Evolutionary conservation across 495 filamentous ascomycete species (phyloP).

Genomic region (Geopyxis carbonaria): DNA sequence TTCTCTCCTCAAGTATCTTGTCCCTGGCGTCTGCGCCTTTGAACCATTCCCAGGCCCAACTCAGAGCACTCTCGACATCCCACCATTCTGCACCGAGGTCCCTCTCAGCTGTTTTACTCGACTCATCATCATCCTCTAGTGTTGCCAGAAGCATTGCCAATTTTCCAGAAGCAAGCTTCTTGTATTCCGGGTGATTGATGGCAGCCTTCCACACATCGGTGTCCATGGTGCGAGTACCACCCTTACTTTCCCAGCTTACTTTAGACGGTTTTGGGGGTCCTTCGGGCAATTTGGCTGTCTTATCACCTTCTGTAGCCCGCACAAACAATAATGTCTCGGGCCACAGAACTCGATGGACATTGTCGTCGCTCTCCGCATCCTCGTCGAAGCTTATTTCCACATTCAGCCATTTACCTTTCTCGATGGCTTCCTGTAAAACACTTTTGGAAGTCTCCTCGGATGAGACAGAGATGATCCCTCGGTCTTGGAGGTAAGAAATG

Average conservation of each 20-base stretch:
- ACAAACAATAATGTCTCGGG: constrained; percentile 21
- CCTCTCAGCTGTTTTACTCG: constrained; percentile 8
- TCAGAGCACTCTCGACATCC: constrained; percentile 15
- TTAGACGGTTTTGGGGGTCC: too few species aligned
- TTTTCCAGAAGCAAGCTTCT: constrained; percentile 18
- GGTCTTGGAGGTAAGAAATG: constrained; percentile 17
- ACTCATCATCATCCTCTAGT: constrained; percentile 10
- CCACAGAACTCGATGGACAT: constrained; percentile 19
- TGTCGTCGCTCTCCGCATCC: constrained; percentile 8
- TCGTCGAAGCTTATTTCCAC: constrained; percentile 14
- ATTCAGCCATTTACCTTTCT: constrained; percentile 12
- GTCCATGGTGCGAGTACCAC: background rate
- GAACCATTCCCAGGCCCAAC: constrained; percentile 23
- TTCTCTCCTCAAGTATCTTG: constrained; percentile 10
- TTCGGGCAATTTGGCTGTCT: background rate
- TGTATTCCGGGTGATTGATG: constrained; percentile 19
- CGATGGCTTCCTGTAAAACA: constrained; percentile 13
- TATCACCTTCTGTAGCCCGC: constrained; percentile 16
- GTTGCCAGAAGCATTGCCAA: constrained; percentile 8
- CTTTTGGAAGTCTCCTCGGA: constrained; percentile 5
- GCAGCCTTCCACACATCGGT: constrained; percentile 14
- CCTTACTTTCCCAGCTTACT: too few species aligned
- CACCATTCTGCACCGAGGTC: constrained; percentile 21
- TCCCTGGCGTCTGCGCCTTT: constrained; percentile 12
- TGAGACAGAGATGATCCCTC: constrained; percentile 12